Percentiles rank a stretch among this genome's conserved stretches.
Evolutionary conservation across 2,329 filamentous ascomycete genomes (phyloP).

Genomic region (Leptographium lundbergii): DNA sequence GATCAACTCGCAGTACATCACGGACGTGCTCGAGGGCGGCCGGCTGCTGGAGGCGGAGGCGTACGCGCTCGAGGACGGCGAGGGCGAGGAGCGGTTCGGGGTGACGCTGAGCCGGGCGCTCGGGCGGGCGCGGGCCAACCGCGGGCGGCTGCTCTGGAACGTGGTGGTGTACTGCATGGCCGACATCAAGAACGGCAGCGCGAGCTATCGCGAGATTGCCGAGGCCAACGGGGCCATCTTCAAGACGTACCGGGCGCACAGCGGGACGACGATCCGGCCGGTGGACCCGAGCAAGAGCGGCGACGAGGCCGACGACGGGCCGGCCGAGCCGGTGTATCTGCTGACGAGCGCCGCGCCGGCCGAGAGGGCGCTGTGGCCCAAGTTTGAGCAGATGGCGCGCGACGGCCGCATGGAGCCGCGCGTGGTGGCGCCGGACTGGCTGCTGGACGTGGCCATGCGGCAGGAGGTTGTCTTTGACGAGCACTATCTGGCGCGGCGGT

Average conservation of each 20-base stretch:
- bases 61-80: constrained; percentile 57
- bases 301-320: constrained; percentile 22
- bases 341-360: constrained; percentile 54
- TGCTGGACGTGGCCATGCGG: constrained; percentile 78
- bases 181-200: constrained; percentile 65
- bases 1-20: constrained; percentile 66
- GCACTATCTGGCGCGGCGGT: constrained; percentile 37
- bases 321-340: constrained; percentile 67
- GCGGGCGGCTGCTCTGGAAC: constrained; percentile 60
- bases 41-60: constrained; percentile 50
- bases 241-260: constrained; percentile 61
- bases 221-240: constrained; percentile 81
- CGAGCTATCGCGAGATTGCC: constrained; percentile 76
- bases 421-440: constrained; percentile 78
- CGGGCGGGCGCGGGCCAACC: constrained; percentile 60
- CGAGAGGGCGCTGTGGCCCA: constrained; percentile 65
- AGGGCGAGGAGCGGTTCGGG: constrained; percentile 58
- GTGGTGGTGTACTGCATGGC: constrained; percentile 78
- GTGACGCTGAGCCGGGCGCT: constrained; percentile 59
- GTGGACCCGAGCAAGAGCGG: constrained; percentile 50
- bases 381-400: constrained; percentile 67
- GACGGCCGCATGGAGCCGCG: constrained; percentile 68
- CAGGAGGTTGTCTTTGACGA: constrained; percentile 63
- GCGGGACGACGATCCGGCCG: constrained; percentile 54
- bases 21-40: constrained; percentile 58